Evolutionary conservation across 2,329 filamentous ascomycete genomes (phyloP).

Genomic region (Ophiocordyceps unilateralis): DNA sequence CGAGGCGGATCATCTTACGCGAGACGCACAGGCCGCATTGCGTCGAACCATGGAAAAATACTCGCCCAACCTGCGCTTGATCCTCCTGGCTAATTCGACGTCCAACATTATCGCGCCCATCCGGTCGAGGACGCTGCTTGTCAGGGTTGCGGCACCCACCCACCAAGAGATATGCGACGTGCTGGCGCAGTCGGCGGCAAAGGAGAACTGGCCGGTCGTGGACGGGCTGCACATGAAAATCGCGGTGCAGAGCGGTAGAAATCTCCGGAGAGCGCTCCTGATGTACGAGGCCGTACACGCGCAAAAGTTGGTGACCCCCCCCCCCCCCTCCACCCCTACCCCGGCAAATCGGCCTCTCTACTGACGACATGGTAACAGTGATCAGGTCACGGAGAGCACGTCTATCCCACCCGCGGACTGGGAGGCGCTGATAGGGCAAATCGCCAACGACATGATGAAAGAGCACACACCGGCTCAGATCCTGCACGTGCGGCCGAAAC

Average conservation of each 20-base stretch:
- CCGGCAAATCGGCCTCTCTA: too few species aligned
- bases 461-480: constrained; percentile 86
- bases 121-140: constrained; percentile 74
- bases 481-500: constrained; percentile 71
- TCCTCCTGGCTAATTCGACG: constrained; percentile 86
- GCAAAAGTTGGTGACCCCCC: constrained; percentile 56
- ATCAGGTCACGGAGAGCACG: constrained; percentile 75
- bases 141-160: constrained; percentile 78
- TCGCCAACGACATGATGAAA: constrained; percentile 84
- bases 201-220: constrained; percentile 67
- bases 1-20: constrained; percentile 83
- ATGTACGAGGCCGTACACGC: constrained; percentile 98
- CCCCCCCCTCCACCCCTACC: too few species aligned
- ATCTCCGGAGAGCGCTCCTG: constrained; percentile 72
- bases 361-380: constrained; percentile 31
- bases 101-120: constrained; percentile 99
- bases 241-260: constrained; percentile 77
- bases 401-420: constrained; percentile 90
- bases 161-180: constrained; percentile 71
- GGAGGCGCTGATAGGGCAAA: constrained; percentile 78
- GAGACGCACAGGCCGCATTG: constrained; percentile 89
- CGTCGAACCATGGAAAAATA: constrained; percentile 99
- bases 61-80: constrained; percentile 81
- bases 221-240: constrained; percentile 67
- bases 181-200: constrained; percentile 52